Conservation (phyloP, 73 alveolate species). For the Loxodes magnus region DNA sequence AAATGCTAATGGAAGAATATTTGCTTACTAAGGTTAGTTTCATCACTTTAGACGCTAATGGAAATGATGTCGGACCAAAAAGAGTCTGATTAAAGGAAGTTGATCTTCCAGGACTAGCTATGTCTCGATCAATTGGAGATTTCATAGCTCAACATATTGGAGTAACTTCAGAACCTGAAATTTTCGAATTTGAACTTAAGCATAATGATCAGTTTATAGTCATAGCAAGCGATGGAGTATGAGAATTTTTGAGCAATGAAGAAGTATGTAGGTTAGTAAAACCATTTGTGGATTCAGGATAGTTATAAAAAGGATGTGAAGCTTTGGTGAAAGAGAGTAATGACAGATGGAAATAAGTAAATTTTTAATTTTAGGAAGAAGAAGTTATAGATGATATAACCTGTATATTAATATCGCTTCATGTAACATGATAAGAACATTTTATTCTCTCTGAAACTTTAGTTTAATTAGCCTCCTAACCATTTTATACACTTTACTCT, state of each 20-base stretch:
- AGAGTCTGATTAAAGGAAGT: constrained; percentile 59
- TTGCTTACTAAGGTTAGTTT: constrained; percentile 34
- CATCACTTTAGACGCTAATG: constrained; percentile 27
- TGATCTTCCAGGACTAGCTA: constrained; percentile 86
- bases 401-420: too few species aligned
- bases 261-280: too few species aligned
- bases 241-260: constrained; percentile 42
- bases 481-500: too few species aligned
- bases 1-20: constrained; percentile 69
- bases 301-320: too few species aligned
- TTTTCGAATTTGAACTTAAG: constrained; percentile 12
- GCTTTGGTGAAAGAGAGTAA: too few species aligned
- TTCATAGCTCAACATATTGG: constrained; percentile 76
- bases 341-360: too few species aligned
- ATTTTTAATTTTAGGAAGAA: too few species aligned
- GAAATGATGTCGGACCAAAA: constrained; percentile 55
- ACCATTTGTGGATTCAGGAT: too few species aligned
- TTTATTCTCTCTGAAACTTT: too few species aligned
- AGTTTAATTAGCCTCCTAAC: too few species aligned
- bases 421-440: too few species aligned
- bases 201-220: constrained; percentile 39
- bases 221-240: constrained; percentile 64
- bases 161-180: constrained; percentile 66
- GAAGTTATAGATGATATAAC: too few species aligned
- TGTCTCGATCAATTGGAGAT: constrained; percentile 94